Conservation (phyloP, 2,329 filamentous ascomycete species). For the Pestalotiopsis fici region DNA sequence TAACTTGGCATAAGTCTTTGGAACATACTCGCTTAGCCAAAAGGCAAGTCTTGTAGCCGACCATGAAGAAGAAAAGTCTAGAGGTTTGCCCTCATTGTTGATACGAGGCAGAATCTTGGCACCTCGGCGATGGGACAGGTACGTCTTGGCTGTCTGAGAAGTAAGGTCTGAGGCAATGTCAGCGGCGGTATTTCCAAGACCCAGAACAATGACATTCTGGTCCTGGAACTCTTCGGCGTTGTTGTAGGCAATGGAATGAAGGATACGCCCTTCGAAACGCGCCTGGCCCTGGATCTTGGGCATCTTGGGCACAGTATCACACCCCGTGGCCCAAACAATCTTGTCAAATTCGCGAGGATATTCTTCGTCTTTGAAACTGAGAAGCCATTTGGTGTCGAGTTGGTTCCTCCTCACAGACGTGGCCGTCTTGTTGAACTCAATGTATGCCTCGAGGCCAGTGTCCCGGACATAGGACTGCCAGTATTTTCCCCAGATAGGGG, state of each 20-base stretch:
- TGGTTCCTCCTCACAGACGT: neutral
- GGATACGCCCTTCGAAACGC: neutral
- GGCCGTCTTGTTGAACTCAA: conserved; percentile 7
- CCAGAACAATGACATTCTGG: neutral
- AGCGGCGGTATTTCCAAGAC: neutral
- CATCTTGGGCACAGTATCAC: neutral
- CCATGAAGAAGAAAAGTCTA: neutral
- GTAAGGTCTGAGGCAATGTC: neutral
- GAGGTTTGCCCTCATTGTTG: conserved; percentile 2
- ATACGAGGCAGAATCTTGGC: conserved; percentile 1
- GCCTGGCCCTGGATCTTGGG: neutral
- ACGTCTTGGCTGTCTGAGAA: neutral
- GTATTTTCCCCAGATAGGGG: neutral
- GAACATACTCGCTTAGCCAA: conserved; percentile 1
- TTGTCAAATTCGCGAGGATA: conserved; percentile 4
- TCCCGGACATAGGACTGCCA: neutral
- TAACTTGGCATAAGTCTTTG: neutral
- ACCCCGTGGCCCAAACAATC: conserved; percentile 3
- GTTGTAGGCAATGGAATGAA: neutral
- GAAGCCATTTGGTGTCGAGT: neutral
- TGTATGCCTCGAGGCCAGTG: neutral
- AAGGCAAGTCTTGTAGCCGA: neutral
- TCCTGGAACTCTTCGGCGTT: neutral
- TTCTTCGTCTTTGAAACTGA: neutral
- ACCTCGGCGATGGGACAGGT: neutral